phyloP scores from a whole-genome alignment of 768 basidiomycete species.

The Pisolithus sp. region DNA sequence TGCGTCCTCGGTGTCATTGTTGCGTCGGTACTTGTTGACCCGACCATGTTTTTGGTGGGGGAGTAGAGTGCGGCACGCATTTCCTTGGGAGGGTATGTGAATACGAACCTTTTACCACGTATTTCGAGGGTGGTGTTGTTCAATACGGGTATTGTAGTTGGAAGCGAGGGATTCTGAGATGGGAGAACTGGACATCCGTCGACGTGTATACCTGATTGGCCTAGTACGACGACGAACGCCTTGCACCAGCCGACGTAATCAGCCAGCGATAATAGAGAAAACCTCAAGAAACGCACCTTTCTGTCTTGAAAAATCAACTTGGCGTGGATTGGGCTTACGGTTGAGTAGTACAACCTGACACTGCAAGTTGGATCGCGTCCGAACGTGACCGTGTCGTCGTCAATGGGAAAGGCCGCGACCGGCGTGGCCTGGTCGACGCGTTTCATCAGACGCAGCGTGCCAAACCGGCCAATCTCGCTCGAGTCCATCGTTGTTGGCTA shows the following conservation, averaged over 20 bases:
- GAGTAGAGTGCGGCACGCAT: constrained; percentile 47
- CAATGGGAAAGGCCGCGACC: constrained; percentile 67
- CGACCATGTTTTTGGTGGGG: constrained; percentile 15
- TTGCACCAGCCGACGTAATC: constrained; percentile 18
- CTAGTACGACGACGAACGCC: constrained; percentile 65
- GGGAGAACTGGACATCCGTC: constrained; percentile 63
- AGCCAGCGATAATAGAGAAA: too few species aligned
- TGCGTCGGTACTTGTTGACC: too few species aligned
- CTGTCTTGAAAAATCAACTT: constrained; percentile 57
- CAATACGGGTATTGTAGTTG: constrained; percentile 54
- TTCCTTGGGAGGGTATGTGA: constrained; percentile 71
- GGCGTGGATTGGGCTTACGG: constrained; percentile 58
- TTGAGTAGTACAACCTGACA: constrained; percentile 63
- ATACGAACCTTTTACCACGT: constrained; percentile 62
- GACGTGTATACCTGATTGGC: constrained; percentile 48
- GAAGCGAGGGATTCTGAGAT: constrained; percentile 21
- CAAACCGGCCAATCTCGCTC: constrained; percentile 57
- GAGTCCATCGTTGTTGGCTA: constrained; percentile 29
- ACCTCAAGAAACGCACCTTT: constrained; percentile 37
- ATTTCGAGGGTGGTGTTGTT: constrained; percentile 66
- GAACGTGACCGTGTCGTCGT: constrained; percentile 60
- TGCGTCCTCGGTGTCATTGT: constrained; percentile 6
- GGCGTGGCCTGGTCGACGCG: constrained; percentile 37
- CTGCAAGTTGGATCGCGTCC: constrained; percentile 59
- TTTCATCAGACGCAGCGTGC: constrained; percentile 61